Evolutionary conservation across 129 eudicot species (phyloP).

Genomic region (Tagetes erecta): DNA sequence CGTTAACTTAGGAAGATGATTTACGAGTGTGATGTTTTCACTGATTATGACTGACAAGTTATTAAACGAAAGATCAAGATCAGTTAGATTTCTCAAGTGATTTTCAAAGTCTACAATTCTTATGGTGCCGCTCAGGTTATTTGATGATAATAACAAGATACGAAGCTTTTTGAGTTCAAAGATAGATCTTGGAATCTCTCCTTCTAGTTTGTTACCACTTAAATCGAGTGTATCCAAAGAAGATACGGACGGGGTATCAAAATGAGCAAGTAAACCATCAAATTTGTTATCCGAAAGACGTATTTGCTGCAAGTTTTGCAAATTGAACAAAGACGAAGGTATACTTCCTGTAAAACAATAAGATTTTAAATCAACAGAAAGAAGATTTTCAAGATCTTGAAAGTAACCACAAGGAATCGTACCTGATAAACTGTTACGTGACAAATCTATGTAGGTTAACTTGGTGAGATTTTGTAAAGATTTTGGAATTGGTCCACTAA

Average conservation of each 20-base stretch:
- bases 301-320: slow-evolving; percentile 40
- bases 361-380: slow-evolving; percentile 32
- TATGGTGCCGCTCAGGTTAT: slow-evolving; percentile 33
- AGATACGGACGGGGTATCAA: slow-evolving; percentile 25
- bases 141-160: slow-evolving; percentile 31
- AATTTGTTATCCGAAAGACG: slow-evolving; percentile 51
- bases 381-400: slow-evolving; percentile 44
- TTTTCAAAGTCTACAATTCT: not conserved
- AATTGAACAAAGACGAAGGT: slow-evolving; percentile 56
- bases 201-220: slow-evolving; percentile 46
- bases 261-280: slow-evolving; percentile 34
- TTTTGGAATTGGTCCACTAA: slow-evolving; percentile 51
- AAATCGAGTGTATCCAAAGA: slow-evolving; percentile 48
- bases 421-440: slow-evolving; percentile 49
- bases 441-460: slow-evolving; percentile 45
- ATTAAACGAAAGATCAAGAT: slow-evolving; percentile 60
- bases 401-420: slow-evolving; percentile 36
- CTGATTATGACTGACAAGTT: slow-evolving; percentile 32
- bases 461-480: slow-evolving; percentile 42
- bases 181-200: slow-evolving; percentile 48
- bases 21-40: slow-evolving; percentile 4
- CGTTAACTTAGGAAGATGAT: slow-evolving; percentile 32
- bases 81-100: not conserved
- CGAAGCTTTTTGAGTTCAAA: slow-evolving; percentile 27
- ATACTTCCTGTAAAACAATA: slow-evolving; percentile 47